phyloP scores from a whole-genome alignment of 2,329 filamentous ascomycete species.

The Botrytis byssoidea region DNA sequence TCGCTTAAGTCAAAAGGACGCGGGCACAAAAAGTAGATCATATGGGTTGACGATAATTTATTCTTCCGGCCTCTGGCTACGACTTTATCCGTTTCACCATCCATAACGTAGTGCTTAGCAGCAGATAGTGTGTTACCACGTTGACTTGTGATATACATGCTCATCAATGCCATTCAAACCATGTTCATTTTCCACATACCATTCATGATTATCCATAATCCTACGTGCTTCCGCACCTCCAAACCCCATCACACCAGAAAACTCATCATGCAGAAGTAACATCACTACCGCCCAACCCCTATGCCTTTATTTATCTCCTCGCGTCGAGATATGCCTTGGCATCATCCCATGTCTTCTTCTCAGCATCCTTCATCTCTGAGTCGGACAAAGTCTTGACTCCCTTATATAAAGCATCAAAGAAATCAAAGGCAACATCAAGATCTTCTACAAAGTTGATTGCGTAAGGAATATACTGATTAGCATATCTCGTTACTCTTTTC shows the following conservation, averaged over 20 bases:
- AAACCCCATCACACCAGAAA: not conserved
- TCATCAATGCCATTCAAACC: not conserved
- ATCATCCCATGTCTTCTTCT: constrained; percentile 54
- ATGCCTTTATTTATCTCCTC: constrained; percentile 28
- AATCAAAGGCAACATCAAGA: constrained; percentile 55
- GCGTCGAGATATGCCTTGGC: constrained; percentile 52
- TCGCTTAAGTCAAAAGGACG: not conserved
- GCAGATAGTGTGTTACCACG: not conserved
- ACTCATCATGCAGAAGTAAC: constrained; percentile 12
- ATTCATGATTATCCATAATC: not conserved
- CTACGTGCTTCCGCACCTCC: not conserved
- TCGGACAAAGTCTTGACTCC: constrained; percentile 56
- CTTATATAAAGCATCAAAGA: constrained; percentile 57
- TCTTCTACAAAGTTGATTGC: constrained; percentile 60
- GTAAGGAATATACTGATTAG: constrained; percentile 56
- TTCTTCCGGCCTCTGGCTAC: not conserved
- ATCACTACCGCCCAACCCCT: constrained; percentile 34
- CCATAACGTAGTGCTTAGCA: not conserved
- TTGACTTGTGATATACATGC: not conserved
- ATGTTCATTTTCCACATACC: not conserved
- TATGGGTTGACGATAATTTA: not conserved
- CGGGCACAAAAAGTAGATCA: not conserved
- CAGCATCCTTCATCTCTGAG: constrained; percentile 47
- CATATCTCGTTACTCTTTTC: constrained; percentile 43
- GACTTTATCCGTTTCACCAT: not conserved